Evolutionary conservation across 129 eudicot species (phyloP).

Genomic region (Mikania micrantha): DNA sequence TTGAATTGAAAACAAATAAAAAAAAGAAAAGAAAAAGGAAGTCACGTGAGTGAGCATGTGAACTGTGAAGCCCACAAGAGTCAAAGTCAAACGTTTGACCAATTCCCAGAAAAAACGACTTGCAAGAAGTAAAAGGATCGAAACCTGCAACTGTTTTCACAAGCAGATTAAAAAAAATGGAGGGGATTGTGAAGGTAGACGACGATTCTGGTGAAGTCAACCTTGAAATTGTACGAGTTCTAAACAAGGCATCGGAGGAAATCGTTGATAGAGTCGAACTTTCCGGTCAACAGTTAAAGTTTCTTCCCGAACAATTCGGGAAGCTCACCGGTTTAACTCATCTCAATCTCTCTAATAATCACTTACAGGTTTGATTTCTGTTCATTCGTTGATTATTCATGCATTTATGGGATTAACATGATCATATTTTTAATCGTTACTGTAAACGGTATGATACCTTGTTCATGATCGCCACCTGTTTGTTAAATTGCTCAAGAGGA

Average conservation of each 20-base stretch:
- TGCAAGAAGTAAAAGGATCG: not conserved
- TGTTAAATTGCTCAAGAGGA: conserved; percentile 3
- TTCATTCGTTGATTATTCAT: not conserved
- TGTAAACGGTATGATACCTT: not conserved
- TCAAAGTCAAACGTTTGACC: conserved; percentile 19
- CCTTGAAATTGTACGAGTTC: conserved; percentile 21
- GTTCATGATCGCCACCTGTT: not conserved
- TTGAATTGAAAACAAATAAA: too few species aligned
- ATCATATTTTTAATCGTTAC: not conserved
- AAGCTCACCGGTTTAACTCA: conserved; percentile 23
- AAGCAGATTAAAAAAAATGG: conserved; percentile 8
- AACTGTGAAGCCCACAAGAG: not conserved
- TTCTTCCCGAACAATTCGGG: conserved; percentile 39
- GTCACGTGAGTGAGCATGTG: not conserved
- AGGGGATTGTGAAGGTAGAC: not conserved
- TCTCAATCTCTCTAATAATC: conserved; percentile 51
- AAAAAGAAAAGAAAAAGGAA: not conserved
- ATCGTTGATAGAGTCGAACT: conserved; percentile 26
- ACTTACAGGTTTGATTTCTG: conserved; percentile 29
- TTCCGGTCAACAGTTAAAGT: conserved; percentile 32
- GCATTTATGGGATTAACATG: not conserved
- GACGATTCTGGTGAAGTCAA: conserved; percentile 26
- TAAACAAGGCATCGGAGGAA: conserved; percentile 9
- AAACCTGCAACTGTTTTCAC: not conserved
- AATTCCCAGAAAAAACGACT: not conserved